Evolutionary conservation across 148 eudicot species (phyloP).

Genomic region (Chenopodium suecicum): DNA sequence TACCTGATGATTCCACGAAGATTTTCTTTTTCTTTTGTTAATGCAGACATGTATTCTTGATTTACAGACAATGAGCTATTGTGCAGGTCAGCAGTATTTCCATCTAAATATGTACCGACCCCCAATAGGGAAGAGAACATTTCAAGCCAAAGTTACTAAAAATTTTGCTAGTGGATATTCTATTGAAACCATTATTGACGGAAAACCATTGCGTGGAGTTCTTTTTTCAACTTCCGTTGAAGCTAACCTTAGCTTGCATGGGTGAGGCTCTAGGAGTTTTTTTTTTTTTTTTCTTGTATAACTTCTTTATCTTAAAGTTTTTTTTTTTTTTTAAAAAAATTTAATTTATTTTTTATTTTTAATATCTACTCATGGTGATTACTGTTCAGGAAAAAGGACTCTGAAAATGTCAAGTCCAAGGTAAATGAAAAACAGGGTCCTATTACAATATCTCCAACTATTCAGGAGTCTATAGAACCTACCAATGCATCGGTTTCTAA

Average conservation of each 20-base stretch:
- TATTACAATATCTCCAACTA: constrained; percentile 29
- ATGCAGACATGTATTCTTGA: neutral
- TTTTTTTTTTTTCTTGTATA: neutral
- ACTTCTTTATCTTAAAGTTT: neutral
- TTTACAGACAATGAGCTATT: neutral
- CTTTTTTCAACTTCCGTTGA: constrained; percentile 50
- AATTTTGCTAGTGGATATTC: constrained; percentile 57
- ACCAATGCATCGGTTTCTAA: constrained; percentile 28
- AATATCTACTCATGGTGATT: constrained; percentile 3
- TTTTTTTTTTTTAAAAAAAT: too few relatives aligned
- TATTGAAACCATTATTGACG: constrained; percentile 85
- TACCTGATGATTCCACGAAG: neutral
- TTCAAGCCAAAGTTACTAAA: constrained; percentile 77
- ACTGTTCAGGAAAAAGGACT: constrained; percentile 44
- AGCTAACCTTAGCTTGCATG: constrained; percentile 30
- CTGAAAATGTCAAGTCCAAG: constrained; percentile 32
- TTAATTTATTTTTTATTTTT: neutral
- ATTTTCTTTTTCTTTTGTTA: neutral
- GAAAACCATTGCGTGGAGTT: constrained; percentile 81
- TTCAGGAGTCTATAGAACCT: constrained; percentile 38
- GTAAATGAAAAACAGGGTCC: constrained; percentile 37
- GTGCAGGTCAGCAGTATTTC: constrained; percentile 60
- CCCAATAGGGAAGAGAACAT: constrained; percentile 70
- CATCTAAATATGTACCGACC: constrained; percentile 64
- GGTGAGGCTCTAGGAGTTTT: constrained; percentile 33